Evolutionary conservation across 441 rosid species (phyloP).

Genomic region (Gossypium davidsonii): DNA sequence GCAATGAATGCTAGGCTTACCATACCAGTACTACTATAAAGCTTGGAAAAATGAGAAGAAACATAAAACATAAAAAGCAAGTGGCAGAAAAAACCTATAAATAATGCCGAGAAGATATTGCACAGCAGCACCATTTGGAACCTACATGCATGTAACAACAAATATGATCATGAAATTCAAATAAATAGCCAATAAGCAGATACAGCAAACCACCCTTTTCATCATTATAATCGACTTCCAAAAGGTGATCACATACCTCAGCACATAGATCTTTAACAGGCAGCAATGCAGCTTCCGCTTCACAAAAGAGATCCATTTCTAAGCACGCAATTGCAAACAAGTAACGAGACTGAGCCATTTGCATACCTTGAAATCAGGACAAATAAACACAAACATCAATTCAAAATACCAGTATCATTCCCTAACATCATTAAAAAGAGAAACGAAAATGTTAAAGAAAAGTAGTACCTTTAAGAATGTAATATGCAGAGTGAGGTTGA

Average conservation of each 20-base stretch:
- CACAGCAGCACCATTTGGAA: constrained; percentile 54
- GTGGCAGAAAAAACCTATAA: constrained; percentile 33
- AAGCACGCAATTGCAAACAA: constrained; percentile 49
- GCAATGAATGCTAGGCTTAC: neutral
- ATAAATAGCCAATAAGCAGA: neutral
- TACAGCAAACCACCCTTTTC: neutral
- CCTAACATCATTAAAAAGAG: neutral
- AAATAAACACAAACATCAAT: constrained; percentile 7
- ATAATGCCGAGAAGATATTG: constrained; percentile 57
- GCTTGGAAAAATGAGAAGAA: neutral
- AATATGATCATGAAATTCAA: neutral
- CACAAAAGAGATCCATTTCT: constrained; percentile 50
- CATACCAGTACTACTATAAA: neutral
- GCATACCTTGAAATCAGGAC: constrained; percentile 28
- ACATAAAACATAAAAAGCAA: neutral
- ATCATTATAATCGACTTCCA: neutral
- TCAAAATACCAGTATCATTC: neutral
- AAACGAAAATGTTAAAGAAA: neutral
- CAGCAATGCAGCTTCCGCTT: constrained; percentile 46
- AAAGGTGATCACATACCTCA: constrained; percentile 28
- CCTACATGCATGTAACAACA: constrained; percentile 23
- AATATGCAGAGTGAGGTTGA: constrained; percentile 46
- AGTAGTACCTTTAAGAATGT: constrained; percentile 41
- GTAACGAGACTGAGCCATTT: constrained; percentile 49
- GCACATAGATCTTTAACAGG: constrained; percentile 30